A percentile compares a stretch with the other conserved stretches of the same genome.
phyloP scores from a whole-genome alignment of 768 basidiomycete species.

The Collybia sordida region DNA sequence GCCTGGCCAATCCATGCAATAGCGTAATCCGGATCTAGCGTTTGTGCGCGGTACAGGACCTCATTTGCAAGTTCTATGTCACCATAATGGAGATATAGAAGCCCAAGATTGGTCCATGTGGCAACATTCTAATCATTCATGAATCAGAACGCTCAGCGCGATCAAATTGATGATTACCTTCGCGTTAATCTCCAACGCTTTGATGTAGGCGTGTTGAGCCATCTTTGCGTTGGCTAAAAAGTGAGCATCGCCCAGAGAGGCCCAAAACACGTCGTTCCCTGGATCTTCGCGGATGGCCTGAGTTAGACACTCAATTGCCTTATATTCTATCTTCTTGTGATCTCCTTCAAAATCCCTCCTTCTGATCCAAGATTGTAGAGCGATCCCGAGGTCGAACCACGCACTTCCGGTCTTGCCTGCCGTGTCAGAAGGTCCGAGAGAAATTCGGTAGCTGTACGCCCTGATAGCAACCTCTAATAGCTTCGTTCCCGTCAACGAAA shows the following conservation, averaged over 20 bases:
- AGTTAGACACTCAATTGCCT: conserved; percentile 55
- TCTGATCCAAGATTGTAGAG: conserved; percentile 50
- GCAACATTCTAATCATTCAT: conserved; percentile 51
- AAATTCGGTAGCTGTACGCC: conserved; percentile 61
- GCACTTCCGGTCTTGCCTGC: conserved; percentile 48
- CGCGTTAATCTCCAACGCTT: conserved; percentile 79
- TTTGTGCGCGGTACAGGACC: conserved; percentile 84
- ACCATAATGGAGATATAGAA: conserved; percentile 78
- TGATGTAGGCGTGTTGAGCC: conserved; percentile 91
- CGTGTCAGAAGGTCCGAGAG: conserved; percentile 54
- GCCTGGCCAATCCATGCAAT: conserved; percentile 91
- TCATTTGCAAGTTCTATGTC: conserved; percentile 85
- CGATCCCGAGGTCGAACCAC: conserved; percentile 72
- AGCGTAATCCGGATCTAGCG: conserved; percentile 87
- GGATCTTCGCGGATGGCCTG: conserved; percentile 75
- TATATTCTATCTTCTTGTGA: conserved; percentile 32
- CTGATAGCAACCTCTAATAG: conserved; percentile 53
- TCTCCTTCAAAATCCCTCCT: conserved; percentile 28
- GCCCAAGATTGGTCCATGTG: conserved; percentile 86
- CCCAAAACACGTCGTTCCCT: conserved; percentile 76
- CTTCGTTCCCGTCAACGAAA: conserved; percentile 28
- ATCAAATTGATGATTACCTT: conserved; percentile 53
- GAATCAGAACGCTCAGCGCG: neutral
- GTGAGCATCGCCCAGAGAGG: conserved; percentile 72
- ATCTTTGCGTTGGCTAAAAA: conserved; percentile 66